These are phyloP conservation scores for Wickerhamomyces queroliae DNA, from an alignment of 805 yeast genomes.

Conservation along the genomic window DNA sequence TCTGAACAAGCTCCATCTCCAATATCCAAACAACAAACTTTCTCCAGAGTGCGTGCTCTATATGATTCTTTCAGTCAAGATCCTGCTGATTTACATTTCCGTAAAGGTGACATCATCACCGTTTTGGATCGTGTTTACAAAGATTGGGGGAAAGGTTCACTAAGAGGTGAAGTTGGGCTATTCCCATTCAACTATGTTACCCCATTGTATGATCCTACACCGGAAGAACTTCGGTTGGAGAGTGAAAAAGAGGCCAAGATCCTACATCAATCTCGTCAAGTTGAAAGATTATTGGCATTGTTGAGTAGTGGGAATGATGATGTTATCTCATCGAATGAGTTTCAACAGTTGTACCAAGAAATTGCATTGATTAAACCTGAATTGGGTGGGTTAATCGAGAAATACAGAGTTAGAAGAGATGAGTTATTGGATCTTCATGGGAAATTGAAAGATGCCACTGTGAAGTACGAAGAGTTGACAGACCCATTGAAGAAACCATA, in stretches of 20 bases:
- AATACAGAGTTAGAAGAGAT: conserved; percentile 70
- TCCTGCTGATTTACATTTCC: conserved; percentile 82
- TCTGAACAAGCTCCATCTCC: conserved; percentile 11
- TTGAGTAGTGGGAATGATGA: conserved; percentile 28
- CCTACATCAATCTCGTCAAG: conserved; percentile 47
- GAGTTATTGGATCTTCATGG: conserved; percentile 69
- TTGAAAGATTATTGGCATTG: conserved; percentile 64
- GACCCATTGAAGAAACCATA: conserved; percentile 34
- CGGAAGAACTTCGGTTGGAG: conserved; percentile 51
- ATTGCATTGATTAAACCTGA: conserved; percentile 69
- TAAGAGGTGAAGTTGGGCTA: conserved; percentile 77
- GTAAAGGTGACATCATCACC: conserved; percentile 80
- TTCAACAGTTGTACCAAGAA: conserved; percentile 68
- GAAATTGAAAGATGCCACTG: conserved; percentile 64
- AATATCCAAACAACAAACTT: conserved; percentile 17
- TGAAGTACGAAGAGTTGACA: conserved; percentile 62
- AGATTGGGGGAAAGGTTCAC: conserved; percentile 94
- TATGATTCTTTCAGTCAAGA: conserved; percentile 77
- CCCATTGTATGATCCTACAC: conserved; percentile 62
- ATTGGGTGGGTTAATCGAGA: conserved; percentile 69
- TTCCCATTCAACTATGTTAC: conserved; percentile 91
- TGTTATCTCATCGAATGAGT: conserved; percentile 42
- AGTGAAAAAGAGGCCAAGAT: conserved; percentile 44
- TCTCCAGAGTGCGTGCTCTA: conserved; percentile 74
- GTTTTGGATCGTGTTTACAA: conserved; percentile 83